Conservation (phyloP, 2,329 filamentous ascomycete species). For the Verticillium zaregamsianum region DNA sequence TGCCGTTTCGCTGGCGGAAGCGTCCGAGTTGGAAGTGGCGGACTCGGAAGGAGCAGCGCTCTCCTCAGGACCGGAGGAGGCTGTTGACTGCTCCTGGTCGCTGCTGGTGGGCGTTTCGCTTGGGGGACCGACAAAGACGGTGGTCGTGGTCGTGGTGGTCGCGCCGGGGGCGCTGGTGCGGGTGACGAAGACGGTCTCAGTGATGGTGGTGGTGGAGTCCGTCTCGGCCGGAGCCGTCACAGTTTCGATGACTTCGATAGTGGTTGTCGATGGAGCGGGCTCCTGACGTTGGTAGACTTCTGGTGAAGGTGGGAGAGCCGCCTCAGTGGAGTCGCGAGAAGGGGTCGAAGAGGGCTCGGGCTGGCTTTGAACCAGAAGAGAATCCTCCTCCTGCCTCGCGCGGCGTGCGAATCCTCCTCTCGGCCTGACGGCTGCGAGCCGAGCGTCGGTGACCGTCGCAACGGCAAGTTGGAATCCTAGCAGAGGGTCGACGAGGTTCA, state of each 20-base stretch:
- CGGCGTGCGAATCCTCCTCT: background rate
- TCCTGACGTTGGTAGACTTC: background rate
- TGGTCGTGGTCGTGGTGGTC: background rate
- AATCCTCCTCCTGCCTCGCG: background rate
- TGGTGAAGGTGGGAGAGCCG: background rate
- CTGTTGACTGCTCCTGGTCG: background rate
- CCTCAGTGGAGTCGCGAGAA: background rate
- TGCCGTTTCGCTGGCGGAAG: background rate
- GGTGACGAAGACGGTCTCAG: background rate
- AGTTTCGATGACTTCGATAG: background rate
- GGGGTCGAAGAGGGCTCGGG: background rate
- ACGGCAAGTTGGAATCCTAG: constrained; percentile 18
- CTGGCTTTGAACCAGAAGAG: background rate
- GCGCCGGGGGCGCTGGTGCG: background rate
- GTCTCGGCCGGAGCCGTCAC: background rate
- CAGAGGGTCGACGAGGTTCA: constrained; percentile 20
- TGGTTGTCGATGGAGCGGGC: background rate
- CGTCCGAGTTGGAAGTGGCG: background rate
- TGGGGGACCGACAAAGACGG: background rate
- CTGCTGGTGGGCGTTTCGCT: background rate
- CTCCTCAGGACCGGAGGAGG: background rate
- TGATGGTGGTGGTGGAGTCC: background rate
- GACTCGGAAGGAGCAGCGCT: background rate
- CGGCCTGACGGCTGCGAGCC: constrained; percentile 4
- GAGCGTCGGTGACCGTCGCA: constrained; percentile 16